These are phyloP conservation scores for Auricularia heimuer DNA, from an alignment of 768 basidiomycete species.

Conservation along the genomic window DNA sequence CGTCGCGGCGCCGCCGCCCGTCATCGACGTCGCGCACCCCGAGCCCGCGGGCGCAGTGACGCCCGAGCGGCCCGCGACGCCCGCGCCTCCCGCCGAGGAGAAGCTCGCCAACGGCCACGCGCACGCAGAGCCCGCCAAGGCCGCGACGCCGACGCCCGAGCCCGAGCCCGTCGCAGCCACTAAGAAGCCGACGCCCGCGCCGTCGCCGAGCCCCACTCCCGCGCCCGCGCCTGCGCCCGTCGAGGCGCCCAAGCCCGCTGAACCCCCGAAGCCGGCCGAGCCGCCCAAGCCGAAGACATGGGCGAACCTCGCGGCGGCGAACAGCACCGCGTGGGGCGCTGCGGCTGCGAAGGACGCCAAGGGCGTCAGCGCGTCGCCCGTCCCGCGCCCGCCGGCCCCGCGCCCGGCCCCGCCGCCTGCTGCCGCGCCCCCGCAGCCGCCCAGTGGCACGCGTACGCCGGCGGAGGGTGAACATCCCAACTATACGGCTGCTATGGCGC, in stretches of 20 bases:
- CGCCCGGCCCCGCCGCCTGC: slow-evolving; percentile 2
- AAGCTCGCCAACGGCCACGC: slow-evolving; percentile 18
- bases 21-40: slow-evolving; percentile 33
- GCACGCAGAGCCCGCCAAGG: slow-evolving; percentile 21
- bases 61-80: slow-evolving; percentile 17
- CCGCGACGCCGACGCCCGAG: slow-evolving; percentile 16
- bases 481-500: slow-evolving; percentile 44
- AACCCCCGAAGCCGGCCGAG: slow-evolving; percentile 29
- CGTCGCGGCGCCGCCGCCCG: slow-evolving; percentile 32
- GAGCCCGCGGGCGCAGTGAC: slow-evolving; percentile 24
- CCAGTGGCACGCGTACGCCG: slow-evolving; percentile 28
- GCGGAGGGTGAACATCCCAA: slow-evolving; percentile 39
- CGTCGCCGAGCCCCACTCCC: slow-evolving; percentile 3
- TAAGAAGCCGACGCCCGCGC: slow-evolving; percentile 15
- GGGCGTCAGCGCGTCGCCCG: slow-evolving; percentile 56
- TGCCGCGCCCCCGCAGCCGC: slow-evolving; percentile 9
- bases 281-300: slow-evolving; percentile 65
- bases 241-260: slow-evolving; percentile 18
- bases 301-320: slow-evolving; percentile 85
- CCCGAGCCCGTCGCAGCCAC: slow-evolving; percentile 18
- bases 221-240: slow-evolving; percentile 21
- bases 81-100: slow-evolving; percentile 22
- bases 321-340: slow-evolving; percentile 75
- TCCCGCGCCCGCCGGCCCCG: slow-evolving; percentile 31
- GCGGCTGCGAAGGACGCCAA: slow-evolving; percentile 70